These are phyloP conservation scores for Coniochaeta hoffmannii DNA, from an alignment of 2,329 filamentous ascomycete genomes.

Conservation along the genomic window DNA sequence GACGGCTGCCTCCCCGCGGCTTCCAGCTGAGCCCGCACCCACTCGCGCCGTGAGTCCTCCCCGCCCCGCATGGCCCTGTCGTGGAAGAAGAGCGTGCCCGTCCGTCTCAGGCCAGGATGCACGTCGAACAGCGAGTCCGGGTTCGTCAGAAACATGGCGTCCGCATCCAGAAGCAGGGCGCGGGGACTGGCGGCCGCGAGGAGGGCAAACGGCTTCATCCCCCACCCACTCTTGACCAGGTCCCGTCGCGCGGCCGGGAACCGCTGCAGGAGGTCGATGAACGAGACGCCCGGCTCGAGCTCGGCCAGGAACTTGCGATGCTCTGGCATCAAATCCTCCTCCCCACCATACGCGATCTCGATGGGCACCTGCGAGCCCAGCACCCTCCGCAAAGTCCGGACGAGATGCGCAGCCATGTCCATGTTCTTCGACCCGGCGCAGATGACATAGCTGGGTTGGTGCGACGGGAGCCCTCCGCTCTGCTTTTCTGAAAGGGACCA, in stretches of 20 bases:
- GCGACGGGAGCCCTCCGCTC: not conserved
- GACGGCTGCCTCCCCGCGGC: not conserved
- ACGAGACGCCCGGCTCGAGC: not conserved
- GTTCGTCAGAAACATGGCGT: not conserved
- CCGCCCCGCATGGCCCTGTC: not conserved
- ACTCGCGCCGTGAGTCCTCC: not conserved
- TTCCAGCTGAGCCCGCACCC: not conserved
- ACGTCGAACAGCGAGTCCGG: not conserved
- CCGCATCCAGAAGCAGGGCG: not conserved
- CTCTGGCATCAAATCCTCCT: not conserved
- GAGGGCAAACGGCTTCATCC: not conserved
- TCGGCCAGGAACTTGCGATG: not conserved
- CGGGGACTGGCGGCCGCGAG: not conserved
- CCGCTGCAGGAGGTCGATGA: not conserved
- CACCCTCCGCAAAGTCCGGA: not conserved
- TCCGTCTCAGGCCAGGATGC: not conserved
- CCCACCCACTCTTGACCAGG: not conserved
- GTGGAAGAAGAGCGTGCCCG: conserved; percentile 1
- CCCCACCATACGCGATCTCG: not conserved
- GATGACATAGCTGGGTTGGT: not conserved
- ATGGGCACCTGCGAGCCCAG: not conserved
- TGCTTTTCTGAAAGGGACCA: not conserved
- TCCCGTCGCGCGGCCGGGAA: not conserved
- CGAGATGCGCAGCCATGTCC: not conserved
- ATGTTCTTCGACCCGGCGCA: not conserved